Evolutionary conservation across 176 grass and related monocot genomes (phyloP).

Genomic region (Cenchrus americanus): DNA sequence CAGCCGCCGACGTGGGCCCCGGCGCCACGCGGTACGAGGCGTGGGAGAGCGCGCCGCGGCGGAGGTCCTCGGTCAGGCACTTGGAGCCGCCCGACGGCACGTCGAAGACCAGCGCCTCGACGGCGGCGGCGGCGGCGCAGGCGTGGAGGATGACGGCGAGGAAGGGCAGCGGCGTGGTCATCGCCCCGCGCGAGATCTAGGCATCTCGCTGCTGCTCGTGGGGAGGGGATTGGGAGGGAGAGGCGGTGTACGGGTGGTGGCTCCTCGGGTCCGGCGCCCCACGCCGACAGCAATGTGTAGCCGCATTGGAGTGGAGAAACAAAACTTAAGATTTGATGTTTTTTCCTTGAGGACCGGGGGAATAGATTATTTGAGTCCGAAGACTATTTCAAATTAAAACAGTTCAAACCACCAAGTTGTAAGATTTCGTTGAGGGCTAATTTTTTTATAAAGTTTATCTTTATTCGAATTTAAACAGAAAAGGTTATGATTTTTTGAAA

Average conservation of each 20-base stretch:
- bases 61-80: slow-evolving; percentile 8
- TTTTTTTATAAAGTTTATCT: no score
- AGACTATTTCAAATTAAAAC: no score
- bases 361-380: no score
- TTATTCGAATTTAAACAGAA: no score
- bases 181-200: slow-evolving; percentile 5
- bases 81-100: slow-evolving; percentile 21
- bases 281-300: no score
- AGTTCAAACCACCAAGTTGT: no score
- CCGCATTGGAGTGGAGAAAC: no score
- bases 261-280: no score
- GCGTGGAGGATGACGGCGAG: not conserved
- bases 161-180: not conserved
- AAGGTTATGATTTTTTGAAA: no score
- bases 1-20: not conserved
- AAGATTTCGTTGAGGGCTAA: no score
- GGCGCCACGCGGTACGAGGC: slow-evolving; percentile 6
- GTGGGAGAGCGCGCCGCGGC: not conserved
- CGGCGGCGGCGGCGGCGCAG: not conserved
- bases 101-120: not conserved
- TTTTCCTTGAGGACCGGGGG: no score
- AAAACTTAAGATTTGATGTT: no score
- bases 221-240: not conserved
- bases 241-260: not conserved
- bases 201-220: slow-evolving; percentile 1